Evolutionary conservation across 345 rosid genomes (phyloP), one percentile per base, ranked within the genome.

Genomic region (Mallotus nudiflorus): DNA sequence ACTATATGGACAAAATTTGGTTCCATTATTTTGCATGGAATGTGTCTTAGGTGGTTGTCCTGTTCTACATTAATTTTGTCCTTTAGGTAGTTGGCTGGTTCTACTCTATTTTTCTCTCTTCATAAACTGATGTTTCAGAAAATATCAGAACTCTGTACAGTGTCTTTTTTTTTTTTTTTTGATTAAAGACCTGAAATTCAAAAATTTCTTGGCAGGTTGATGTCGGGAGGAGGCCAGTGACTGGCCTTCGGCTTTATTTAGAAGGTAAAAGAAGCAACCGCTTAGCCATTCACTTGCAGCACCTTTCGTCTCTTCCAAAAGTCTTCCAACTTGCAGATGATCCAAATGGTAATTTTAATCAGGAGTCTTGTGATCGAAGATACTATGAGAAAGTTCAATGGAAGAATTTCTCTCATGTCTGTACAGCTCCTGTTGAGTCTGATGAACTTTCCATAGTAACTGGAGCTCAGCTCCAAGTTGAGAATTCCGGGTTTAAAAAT

Each of bases 291-390:
- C 97, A 92, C 74, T 63, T 95, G 78, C 99, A 95, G 80, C 99
- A 95, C 71, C 97, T 92, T 61, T 92, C 99, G 57, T 88, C 97
- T 57, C 96, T 95, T 59, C 99, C 97, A 12, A 92, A 90, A 72
- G 76, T 88, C 64, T 89, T 87, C 77, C 96, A 85, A 74, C 93
- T 95, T 51, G 73, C 72, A 70, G 97, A 95, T 68, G 90, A 90
- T 76, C 89, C 86, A 19, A 73, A 72, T 58, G 85, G 71, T 37
- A 86, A 76, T 59, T 84, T 78, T 67, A 71, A 58, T 31, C 86
- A 75, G 31, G 96, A 85, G 66, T 74, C 84, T 31, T 73, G 81
- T 62, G 88, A 91, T 61, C 89, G 89, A 40, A 90, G 72, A 67
- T 94, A 86, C 75, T 92, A 77, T 22, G 98, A 95, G 90, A 95